Base-by-base conservation (phyloP, 1,284 basidiomycete genomes). In the Gymnopus androsaceus region DNA sequence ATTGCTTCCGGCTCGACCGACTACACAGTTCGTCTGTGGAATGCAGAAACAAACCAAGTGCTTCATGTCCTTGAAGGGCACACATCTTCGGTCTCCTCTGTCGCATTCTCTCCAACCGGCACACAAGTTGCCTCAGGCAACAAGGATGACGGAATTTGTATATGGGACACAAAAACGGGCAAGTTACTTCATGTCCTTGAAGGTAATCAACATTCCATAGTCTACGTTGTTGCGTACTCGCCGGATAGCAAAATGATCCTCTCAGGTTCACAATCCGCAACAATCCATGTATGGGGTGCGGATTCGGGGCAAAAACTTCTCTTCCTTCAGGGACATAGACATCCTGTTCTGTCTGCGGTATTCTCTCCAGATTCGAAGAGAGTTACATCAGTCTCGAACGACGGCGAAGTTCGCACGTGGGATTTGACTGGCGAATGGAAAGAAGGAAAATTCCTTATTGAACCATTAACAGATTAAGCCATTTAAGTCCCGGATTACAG, bases 61-160 rank as follows among this genome's bases (percentile, higher is more conserved):
- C 7, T 33, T 2, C 14, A 49, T 2, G 8, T 33, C n/a, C 31
- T 49, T n/a, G 15, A 57, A 41, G 59, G 60, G 8, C 57, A 61
- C 40, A 31, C n/a, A n/a, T 31, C 37, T 30, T 21, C 8, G 11
- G 57, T 66, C 33, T 59, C 49, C 11, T 50, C 63, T 38, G 60
- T 66, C 34, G 50, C 55, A 27, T 63, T 63, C 40, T 67, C 66
- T 2, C 55, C 63, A 4, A 59, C 63, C 51, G 58, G 61, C 4
- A 50, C 27, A 3, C 51, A 56, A 17, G 56, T 72, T n/a, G 65
- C 62, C 1, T 69, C 68, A 30, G 63, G 67, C 25, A 64, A 65
- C 9, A 44, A 58, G 33, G 70, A 72, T 44, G 21, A 55, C 6
- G 67, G 63, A 3, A 56, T 71, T 11, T 38, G 56, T 7, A 54